These are phyloP conservation scores for Microstroma glucosiphilum DNA, from an alignment of 1,284 basidiomycete species.

Conservation along the genomic window DNA sequence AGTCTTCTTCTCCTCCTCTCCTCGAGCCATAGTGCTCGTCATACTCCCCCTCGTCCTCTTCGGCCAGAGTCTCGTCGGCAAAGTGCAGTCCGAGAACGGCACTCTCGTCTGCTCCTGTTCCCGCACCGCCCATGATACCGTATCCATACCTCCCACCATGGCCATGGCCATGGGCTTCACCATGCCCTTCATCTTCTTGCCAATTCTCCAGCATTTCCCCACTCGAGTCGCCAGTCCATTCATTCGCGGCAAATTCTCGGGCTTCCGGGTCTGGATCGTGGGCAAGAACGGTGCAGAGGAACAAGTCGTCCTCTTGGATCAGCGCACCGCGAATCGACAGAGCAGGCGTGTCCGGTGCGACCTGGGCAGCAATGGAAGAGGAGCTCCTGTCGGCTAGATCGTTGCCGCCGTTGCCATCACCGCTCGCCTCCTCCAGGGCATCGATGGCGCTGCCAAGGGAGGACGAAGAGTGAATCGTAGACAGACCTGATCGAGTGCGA, in stretches of 20 bases:
- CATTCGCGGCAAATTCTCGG: neutral
- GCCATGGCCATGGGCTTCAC: neutral
- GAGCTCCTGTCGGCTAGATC: constrained; percentile 13
- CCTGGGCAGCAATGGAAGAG: constrained; percentile 17
- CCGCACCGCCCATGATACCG: neutral
- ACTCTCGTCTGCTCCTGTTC: constrained; percentile 3
- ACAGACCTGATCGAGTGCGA: neutral
- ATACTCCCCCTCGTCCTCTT: neutral
- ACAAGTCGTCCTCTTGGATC: constrained; percentile 44
- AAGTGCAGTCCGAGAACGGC: neutral
- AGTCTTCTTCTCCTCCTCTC: neutral
- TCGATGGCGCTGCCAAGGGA: neutral
- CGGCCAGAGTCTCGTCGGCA: constrained; percentile 2
- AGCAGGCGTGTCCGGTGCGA: constrained; percentile 17
- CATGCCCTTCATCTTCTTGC: neutral
- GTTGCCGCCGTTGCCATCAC: neutral
- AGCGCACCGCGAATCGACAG: constrained; percentile 40
- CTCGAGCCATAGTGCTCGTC: neutral
- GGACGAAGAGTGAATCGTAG: neutral
- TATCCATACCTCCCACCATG: neutral
- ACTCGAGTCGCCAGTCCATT: neutral
- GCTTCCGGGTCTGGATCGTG: constrained; percentile 18
- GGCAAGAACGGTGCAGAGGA: constrained; percentile 35
- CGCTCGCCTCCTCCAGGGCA: neutral
- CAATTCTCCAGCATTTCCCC: neutral